phyloP scores from a whole-genome alignment of 2,329 filamentous ascomycete species.

The Aspergillus floridensis region DNA sequence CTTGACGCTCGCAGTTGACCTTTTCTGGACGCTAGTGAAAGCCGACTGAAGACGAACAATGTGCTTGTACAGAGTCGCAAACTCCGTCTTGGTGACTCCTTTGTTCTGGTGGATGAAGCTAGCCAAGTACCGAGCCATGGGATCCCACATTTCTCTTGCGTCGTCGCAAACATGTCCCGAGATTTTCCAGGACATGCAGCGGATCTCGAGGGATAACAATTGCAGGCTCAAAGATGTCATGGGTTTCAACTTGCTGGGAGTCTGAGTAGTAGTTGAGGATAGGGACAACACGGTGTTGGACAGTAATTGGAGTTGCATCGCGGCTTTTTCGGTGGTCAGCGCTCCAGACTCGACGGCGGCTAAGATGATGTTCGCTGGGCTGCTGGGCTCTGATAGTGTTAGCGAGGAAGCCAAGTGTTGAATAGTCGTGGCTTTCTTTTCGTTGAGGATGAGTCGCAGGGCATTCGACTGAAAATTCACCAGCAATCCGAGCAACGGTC shows the following conservation, averaged over 20 bases:
- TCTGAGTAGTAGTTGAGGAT: conserved; percentile 22
- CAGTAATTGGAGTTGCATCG: conserved; percentile 44
- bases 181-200: conserved; percentile 43
- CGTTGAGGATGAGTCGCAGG: conserved; percentile 37
- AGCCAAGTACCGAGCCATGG: conserved; percentile 41
- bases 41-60: conserved; percentile 37
- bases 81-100: conserved; percentile 36
- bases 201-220: conserved; percentile 42
- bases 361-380: conserved; percentile 41
- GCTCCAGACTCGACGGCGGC: conserved; percentile 35
- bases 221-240: conserved; percentile 38
- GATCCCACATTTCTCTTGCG: conserved; percentile 44
- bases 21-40: conserved; percentile 29
- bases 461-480: conserved; percentile 42
- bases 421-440: conserved; percentile 31
- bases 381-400: conserved; percentile 34
- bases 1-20: conserved; percentile 17
- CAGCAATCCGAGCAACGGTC: conserved; percentile 31
- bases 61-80: conserved; percentile 35
- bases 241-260: conserved; percentile 26
- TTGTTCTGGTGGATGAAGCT: conserved; percentile 35
- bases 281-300: conserved; percentile 42
- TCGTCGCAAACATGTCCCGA: conserved; percentile 43
- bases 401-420: conserved; percentile 34
- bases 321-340: conserved; percentile 41